Evolutionary conservation across 345 rosid genomes (phyloP), one percentile per base, ranked within the genome.

Genomic region (Carallia brachiata): DNA sequence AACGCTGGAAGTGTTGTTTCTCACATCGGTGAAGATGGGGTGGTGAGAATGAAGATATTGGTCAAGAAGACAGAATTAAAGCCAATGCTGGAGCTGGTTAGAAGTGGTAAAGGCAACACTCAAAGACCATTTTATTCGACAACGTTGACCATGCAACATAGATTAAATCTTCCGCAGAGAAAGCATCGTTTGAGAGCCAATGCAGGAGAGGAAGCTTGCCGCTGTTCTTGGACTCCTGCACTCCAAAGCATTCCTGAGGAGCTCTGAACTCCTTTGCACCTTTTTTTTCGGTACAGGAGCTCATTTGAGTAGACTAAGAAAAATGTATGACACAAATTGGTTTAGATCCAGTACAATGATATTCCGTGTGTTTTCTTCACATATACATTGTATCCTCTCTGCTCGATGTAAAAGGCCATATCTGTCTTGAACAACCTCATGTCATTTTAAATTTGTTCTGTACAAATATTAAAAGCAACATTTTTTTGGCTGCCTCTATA

Each of bases 211-310:
- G 78, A 63, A 65, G 64, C 30, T 32, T 7, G 64, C 4, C 63
- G 36, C 48, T 52, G 66, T 52, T 76, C 60, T 4, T 84, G 85
- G 85, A 67, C 64, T 62, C 83, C 85, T 52, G 75, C 44, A 4
- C 83, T 84, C 16, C 81, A 84, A n/a, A 81, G 81, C 76, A 84
- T 81, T 18, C 85, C 87, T 5, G 85, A 84, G 50, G 80, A 84
- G 73, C 13, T 69, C 31, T 71, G 66, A 71, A 9, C 57, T 53
- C 28, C 4, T 6, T 23, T 53, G 57, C n/a, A 9, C 57, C 57
- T 53, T 4, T 9, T 18, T 17, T 13, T 17, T 17, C 13, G 55
- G 23, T 52, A 19, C 34, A 32, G 34, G 34, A 32, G 4, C 34
- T 32, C 34, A 32, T 32, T 32, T 32, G 2, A 32, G 34, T 32